Conservation (phyloP, 129 eudicot genomes). For the sunflower (Helianthus annuus) region DNA sequence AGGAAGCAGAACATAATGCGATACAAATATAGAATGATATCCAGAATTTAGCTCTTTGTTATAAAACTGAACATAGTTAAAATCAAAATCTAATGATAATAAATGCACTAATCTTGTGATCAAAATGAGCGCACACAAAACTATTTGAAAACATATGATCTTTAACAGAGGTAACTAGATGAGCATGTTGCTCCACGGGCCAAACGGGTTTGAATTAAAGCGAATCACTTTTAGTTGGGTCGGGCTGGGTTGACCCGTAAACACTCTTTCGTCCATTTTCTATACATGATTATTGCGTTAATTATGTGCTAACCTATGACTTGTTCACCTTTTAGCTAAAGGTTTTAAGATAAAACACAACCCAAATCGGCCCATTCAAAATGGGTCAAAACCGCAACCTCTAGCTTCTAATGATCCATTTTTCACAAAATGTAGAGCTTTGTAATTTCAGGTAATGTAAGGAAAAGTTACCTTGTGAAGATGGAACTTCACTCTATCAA, state of each 20-base stretch:
- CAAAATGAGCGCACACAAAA: neutral
- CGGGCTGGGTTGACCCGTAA: neutral
- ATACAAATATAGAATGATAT: too few species aligned
- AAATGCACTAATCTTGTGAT: conserved; percentile 3
- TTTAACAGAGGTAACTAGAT: neutral
- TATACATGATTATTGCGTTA: neutral
- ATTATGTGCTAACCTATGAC: neutral
- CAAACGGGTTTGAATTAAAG: neutral
- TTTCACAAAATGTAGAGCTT: neutral
- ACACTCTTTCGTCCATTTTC: neutral
- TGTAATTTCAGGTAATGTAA: neutral
- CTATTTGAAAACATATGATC: conserved; percentile 4
- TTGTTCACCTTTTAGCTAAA: neutral
- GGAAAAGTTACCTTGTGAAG: conserved; percentile 72
- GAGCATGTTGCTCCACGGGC: neutral
- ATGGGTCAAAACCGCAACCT: neutral
- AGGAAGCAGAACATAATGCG: neutral
- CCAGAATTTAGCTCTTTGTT: too few species aligned
- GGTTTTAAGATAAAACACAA: neutral
- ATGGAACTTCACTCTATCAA: conserved; percentile 61
- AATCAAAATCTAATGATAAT: neutral
- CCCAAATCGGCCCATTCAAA: conserved; percentile 2
- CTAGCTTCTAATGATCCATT: conserved; percentile 8
- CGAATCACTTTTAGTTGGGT: neutral
- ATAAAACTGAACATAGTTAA: neutral